Base-by-base conservation (phyloP, 2,329 filamentous ascomycete genomes). In the Cercospora sp. region DNA sequence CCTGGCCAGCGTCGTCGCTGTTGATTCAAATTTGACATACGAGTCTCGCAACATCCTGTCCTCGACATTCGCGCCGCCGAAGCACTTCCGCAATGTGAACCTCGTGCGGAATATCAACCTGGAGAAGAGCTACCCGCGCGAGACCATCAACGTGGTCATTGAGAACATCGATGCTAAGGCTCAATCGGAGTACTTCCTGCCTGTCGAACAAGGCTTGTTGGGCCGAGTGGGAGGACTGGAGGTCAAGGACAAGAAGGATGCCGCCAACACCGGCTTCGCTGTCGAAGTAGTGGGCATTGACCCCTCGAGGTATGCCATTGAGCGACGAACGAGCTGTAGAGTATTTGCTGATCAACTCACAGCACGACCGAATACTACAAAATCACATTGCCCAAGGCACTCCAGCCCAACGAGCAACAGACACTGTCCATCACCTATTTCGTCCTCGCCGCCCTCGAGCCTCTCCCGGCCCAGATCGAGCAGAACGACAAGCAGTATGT, bases 21-120 rank as follows among this genome's bases (percentile, higher is more conserved):
- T 85, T 73, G 84, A 86, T 66, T 86, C 88, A 71, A 88, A 88
- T 79, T 80, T 86, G 75, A 85, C 84, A 65, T 83, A 88, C 69
- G 80, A 78, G 58, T 85, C 81, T 45, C 82, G 78, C 72, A 81
- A 82, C 74, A 81, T 85, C 76, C 80, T 85, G 43, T 78, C 82
- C 28, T 77, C 77, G 72, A 79, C 78, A 70, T 97, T 97, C 84
- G 90, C 88, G 80, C 93, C 94, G 64, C 91, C 94, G 13, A 91
- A 93, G 79, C 91, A 94, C 73, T 99, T 97, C 84, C 93, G 94
- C 83, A 97, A 99, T 81, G 87, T 86, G 81, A 98, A 99, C 80
- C 82, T 98, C 32, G 91, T 98, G 62, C 91, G 95, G 76, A 90
- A 91, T 72, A 90, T 96, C 77, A 97, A 97, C 73, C 82, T 97